Conservation (phyloP, 78 protist species). For the Dictyostelium intermedium region DNA sequence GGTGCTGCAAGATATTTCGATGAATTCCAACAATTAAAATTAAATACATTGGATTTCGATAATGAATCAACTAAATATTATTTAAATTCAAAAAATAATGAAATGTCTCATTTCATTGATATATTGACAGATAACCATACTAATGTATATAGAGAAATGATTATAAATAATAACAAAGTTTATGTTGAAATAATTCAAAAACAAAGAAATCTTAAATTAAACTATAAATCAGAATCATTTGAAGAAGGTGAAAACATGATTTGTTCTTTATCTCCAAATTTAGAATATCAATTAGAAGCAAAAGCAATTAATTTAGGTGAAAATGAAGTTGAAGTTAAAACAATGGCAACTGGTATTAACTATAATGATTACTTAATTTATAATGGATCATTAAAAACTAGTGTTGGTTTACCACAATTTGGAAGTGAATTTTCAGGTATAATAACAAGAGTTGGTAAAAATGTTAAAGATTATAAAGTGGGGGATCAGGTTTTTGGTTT, state of each 20-base stretch:
- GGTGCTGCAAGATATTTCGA: conserved; percentile 9
- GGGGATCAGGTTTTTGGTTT: conserved; percentile 3
- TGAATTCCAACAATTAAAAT: not conserved
- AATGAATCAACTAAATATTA: not conserved
- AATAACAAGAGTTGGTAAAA: not conserved
- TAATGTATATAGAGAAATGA: not conserved
- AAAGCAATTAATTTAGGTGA: not conserved
- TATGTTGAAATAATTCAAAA: not conserved
- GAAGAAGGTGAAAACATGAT: not conserved
- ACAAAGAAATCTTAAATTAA: not conserved
- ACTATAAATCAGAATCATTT: not conserved
- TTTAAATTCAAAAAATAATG: not conserved
- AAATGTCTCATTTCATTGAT: not conserved
- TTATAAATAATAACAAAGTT: not conserved
- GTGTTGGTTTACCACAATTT: not conserved
- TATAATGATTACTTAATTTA: conserved; percentile 38
- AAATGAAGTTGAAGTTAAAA: conserved; percentile 42
- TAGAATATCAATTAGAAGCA: not conserved
- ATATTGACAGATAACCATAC: not conserved
- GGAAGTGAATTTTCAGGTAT: conserved; percentile 2
- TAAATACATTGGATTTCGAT: not conserved
- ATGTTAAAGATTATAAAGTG: conserved; percentile 4
- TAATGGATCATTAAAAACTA: not conserved
- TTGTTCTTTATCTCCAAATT: not conserved
- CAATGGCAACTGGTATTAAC: conserved; percentile 35